Evolutionary conservation across 768 basidiomycete species (phyloP).

Genomic region (Amanita thiersii): DNA sequence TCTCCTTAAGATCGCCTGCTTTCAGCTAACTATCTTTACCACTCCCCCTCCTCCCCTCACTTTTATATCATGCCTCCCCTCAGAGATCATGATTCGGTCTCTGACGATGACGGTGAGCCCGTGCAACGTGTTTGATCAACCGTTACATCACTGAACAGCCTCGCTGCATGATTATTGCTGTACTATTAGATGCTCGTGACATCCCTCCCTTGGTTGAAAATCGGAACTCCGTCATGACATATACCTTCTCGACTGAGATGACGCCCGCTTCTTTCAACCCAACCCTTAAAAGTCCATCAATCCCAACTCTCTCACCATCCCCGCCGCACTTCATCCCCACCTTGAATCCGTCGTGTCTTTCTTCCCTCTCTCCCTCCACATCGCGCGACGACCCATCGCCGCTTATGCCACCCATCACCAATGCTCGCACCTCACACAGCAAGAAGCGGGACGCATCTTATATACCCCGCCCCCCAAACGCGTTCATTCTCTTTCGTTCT

Average conservation of each 20-base stretch:
- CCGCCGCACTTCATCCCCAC: conserved; percentile 16
- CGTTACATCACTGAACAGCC: conserved; percentile 17
- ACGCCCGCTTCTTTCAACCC: conserved; percentile 38
- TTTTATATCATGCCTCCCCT: conserved; percentile 25
- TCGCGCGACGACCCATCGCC: conserved; percentile 12
- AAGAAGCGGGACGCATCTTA: conserved; percentile 65
- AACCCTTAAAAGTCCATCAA: conserved; percentile 10
- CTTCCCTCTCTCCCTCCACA: conserved; percentile 16
- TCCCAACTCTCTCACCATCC: conserved; percentile 13
- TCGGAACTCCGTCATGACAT: conserved; percentile 42
- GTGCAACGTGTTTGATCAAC: conserved; percentile 15
- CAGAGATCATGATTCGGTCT: conserved; percentile 18
- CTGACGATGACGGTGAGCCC: conserved; percentile 21
- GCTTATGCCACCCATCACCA: conserved; percentile 16
- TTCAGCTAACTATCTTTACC: conserved; percentile 10
- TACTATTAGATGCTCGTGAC: conserved; percentile 19
- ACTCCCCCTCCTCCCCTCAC: conserved; percentile 15
- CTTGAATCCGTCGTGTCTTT: conserved; percentile 14
- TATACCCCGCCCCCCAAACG: conserved; percentile 80
- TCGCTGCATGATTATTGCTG: conserved; percentile 9
- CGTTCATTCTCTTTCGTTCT: conserved; percentile 80
- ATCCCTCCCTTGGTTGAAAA: conserved; percentile 49
- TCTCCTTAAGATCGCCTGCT: no score
- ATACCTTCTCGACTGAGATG: conserved; percentile 59
- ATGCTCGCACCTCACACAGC: conserved; percentile 38